Conservation (phyloP, 2,329 filamentous ascomycete genomes). For the Esteya vermicola region DNA sequence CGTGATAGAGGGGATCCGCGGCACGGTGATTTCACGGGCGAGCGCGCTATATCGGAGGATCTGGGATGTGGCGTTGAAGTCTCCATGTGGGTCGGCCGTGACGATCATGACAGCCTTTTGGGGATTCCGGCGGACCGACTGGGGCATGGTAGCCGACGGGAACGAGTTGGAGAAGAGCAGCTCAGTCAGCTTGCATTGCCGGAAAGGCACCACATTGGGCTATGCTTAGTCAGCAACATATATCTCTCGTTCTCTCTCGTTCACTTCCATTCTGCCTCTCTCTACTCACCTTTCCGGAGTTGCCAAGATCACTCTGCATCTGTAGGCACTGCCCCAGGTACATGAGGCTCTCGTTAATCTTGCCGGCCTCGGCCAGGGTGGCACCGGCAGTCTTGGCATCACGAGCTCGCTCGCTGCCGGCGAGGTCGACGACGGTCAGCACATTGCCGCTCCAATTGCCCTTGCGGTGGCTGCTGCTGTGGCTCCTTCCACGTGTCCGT, state of each 20-base stretch:
- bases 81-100: conserved; percentile 80
- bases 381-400: conserved; percentile 89
- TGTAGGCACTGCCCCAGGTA: conserved; percentile 94
- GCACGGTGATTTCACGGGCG: conserved; percentile 83
- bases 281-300: conserved; percentile 49
- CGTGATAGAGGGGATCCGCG: conserved; percentile 71
- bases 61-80: conserved; percentile 94
- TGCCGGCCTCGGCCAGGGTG: conserved; percentile 86
- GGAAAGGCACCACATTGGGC: conserved; percentile 62
- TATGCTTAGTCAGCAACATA: conserved; percentile 20
- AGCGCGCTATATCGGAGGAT: conserved; percentile 90
- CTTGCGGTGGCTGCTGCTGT: conserved; percentile 27
- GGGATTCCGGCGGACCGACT: conserved; percentile 39
- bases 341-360: conserved; percentile 98
- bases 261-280: too few relatives aligned
- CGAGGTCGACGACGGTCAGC: conserved; percentile 80
- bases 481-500: conserved; percentile 24
- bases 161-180: conserved; percentile 81
- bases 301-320: conserved; percentile 73
- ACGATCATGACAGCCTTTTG: conserved; percentile 95
- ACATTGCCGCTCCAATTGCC: conserved; percentile 61
- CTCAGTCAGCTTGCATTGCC: conserved; percentile 76
- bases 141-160: conserved; percentile 38
- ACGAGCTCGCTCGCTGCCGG: conserved; percentile 82
- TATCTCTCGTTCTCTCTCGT: too few relatives aligned